Base-by-base conservation (phyloP, 2,329 filamentous ascomycete species). In the Dothistroma septosporum region DNA sequence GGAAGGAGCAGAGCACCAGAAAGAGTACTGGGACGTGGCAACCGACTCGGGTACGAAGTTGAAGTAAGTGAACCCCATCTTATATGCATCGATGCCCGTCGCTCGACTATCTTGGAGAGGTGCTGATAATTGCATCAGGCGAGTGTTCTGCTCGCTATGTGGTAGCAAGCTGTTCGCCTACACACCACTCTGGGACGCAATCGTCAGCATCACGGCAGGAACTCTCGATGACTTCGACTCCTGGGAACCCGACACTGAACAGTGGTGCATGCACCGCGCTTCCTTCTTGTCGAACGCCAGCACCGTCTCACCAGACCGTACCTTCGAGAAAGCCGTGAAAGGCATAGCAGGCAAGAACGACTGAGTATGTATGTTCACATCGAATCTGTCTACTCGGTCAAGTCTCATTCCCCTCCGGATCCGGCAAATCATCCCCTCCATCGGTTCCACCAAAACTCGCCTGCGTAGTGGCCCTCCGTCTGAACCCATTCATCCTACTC, bases 41-140 rank as follows among this genome's bases (percentile, higher is more conserved):
- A 81, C 78, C 4, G 64, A 71, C 21, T 79, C 77, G 56, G 79
- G 80, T 14, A 79, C 76, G 28, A 70, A 69, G 1, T 69, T 82
- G 4, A 66, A 66, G 41, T 44, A 44, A 66, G 41, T 44, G 19
- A 19, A 16, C 41, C 41, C 41, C 2, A 16, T 44, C 16, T 19
- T 19, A 44, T 44, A 44, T 44, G 41, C 41, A 44, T n/a, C 16
- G 41, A n/a, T 44, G 41, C 41, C 41, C 41, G 19, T 44, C 14
- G 14, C n/a, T n/a, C n/a, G n/a, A n/a, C n/a, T 28, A 6, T 28
- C 24, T 6, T 28, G 24, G 24, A 28, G 24, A 37, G 14, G 16
- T 12, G n/a, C 41, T 44, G 41, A 44, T n/a, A 4, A 1, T n/a
- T 5, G 14, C 8, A 9, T n/a, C n/a, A 44, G 41, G 32, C 69